A percentile compares a stretch with the other conserved stretches of the same genome.
Conservation (phyloP, 1,284 basidiomycete species). For the Tetrapyrgos nigripes region DNA sequence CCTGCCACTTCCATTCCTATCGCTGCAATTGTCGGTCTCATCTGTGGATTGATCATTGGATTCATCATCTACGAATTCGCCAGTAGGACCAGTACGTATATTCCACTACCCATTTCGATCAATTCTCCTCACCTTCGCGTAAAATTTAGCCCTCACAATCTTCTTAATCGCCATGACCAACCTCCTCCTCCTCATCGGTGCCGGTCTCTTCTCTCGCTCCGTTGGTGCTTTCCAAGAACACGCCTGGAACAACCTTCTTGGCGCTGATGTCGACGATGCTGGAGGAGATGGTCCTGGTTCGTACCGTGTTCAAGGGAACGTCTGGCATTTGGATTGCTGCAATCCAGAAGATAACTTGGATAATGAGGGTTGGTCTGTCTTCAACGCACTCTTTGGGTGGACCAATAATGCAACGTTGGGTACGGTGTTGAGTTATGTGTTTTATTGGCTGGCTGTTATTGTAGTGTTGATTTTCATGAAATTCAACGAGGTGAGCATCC, state of each 20-base stretch:
- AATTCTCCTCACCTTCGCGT: neutral
- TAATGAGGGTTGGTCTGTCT: constrained; percentile 75
- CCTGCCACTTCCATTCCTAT: constrained; percentile 87
- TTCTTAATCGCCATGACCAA: constrained; percentile 92
- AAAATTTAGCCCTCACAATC: constrained; percentile 75
- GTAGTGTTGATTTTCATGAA: constrained; percentile 72
- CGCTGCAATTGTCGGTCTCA: constrained; percentile 83
- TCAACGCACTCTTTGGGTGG: constrained; percentile 80
- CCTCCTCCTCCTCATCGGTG: constrained; percentile 89
- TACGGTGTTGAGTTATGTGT: constrained; percentile 74
- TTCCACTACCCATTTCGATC: neutral
- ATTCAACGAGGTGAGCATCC: constrained; percentile 57
- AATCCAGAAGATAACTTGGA: constrained; percentile 67
- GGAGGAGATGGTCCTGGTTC: constrained; percentile 84
- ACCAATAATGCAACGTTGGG: constrained; percentile 75
- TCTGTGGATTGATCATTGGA: constrained; percentile 76
- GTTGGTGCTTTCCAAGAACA: constrained; percentile 76
- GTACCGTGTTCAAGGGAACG: constrained; percentile 79
- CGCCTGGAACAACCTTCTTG: constrained; percentile 73
- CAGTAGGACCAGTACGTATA: constrained; percentile 66
- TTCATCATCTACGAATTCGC: constrained; percentile 80
- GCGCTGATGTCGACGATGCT: constrained; percentile 78
- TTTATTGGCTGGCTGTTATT: constrained; percentile 83
- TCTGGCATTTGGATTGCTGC: constrained; percentile 91
- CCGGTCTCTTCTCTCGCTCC: constrained; percentile 84